phyloP scores from a whole-genome alignment of 495 filamentous ascomycete species.

The Trichoderma reesei region DNA sequence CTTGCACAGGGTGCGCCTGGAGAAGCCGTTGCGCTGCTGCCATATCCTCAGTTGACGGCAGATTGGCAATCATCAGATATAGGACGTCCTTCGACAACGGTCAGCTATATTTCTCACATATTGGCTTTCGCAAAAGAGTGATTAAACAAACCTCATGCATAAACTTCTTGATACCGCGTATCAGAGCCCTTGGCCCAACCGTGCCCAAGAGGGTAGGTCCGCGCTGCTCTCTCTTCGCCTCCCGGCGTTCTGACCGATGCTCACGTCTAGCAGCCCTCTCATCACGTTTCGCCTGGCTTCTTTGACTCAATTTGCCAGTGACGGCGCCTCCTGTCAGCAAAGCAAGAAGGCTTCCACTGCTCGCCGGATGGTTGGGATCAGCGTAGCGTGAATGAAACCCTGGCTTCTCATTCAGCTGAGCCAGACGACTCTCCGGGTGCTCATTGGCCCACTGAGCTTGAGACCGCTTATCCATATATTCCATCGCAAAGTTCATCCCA shows the following conservation, averaged over 20 bases:
- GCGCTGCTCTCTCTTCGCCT: background rate
- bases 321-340: constrained; percentile 35
- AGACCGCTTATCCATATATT: constrained; percentile 44
- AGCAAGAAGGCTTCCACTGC: constrained; percentile 27
- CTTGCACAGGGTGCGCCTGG: background rate
- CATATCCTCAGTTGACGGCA: constrained; percentile 39
- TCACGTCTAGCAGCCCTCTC: background rate
- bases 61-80: constrained; percentile 44
- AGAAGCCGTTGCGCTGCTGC: constrained; percentile 13
- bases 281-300: constrained; percentile 1
- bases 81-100: constrained; percentile 30
- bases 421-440: constrained; percentile 21
- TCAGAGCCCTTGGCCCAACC: constrained; percentile 11
- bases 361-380: constrained; percentile 45
- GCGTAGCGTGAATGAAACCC: constrained; percentile 41
- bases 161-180: constrained; percentile 10
- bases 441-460: constrained; percentile 38
- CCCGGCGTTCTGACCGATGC: background rate
- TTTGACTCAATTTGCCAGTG: background rate
- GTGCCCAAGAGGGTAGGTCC: constrained; percentile 8
- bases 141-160: background rate
- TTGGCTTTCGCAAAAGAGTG: background rate
- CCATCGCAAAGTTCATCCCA: constrained; percentile 35
- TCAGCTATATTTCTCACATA: background rate
- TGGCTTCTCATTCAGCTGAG: constrained; percentile 20